phyloP scores from a whole-genome alignment of 2,329 filamentous ascomycete genomes.

The Aspergillus tanneri region DNA sequence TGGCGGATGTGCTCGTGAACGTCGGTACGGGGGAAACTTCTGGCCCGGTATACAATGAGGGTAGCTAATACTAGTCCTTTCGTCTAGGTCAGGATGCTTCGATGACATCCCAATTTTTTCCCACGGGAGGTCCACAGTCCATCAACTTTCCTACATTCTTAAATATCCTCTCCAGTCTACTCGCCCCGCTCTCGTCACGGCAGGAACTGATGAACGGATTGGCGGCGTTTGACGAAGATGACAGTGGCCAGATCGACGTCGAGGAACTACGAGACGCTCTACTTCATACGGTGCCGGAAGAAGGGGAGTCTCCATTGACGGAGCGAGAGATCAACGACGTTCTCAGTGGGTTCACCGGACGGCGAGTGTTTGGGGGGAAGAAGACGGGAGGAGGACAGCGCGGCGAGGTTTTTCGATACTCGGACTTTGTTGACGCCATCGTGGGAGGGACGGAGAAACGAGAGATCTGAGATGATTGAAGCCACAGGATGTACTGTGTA shows the following conservation, averaged over 20 bases:
- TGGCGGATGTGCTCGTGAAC: constrained; percentile 83
- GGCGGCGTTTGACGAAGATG: constrained; percentile 92
- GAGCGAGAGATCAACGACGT: constrained; percentile 79
- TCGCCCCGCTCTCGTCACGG: constrained; percentile 72
- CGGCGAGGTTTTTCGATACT: constrained; percentile 89
- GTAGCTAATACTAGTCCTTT: constrained; percentile 2
- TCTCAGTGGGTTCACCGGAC: constrained; percentile 80
- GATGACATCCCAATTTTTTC: constrained; percentile 80
- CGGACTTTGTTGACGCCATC: constrained; percentile 79
- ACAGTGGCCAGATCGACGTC: constrained; percentile 88
- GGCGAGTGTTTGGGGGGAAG: constrained; percentile 72
- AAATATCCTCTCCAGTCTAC: constrained; percentile 71
- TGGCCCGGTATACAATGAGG: not conserved
- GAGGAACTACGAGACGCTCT: constrained; percentile 79
- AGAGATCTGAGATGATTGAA: constrained; percentile 16
- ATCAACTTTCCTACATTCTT: constrained; percentile 85
- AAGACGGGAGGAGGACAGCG: constrained; percentile 55
- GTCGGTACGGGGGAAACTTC: constrained; percentile 57
- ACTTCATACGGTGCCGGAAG: constrained; percentile 75
- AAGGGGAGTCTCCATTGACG: constrained; percentile 63
- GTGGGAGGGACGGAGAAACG: constrained; percentile 50
- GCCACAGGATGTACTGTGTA: not conserved
- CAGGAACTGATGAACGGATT: constrained; percentile 85
- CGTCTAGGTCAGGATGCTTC: constrained; percentile 68
- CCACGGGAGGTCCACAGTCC: constrained; percentile 66